Evolutionary conservation across 306 rosid genomes (phyloP), one percentile per base, ranked within the genome.

Genomic region (Sicyos baderoa): DNA sequence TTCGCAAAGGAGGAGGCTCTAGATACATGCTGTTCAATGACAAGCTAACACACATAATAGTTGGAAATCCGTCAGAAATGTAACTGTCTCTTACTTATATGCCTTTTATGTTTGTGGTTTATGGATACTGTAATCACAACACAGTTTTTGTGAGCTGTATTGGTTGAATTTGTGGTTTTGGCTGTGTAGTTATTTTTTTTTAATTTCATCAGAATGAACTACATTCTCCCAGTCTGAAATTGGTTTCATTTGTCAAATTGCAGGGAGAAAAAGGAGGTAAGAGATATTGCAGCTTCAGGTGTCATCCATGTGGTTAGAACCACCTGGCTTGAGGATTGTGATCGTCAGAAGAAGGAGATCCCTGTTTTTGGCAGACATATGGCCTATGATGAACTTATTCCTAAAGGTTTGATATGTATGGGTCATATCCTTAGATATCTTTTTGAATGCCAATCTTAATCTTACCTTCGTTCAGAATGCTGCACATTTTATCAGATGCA

Each of bases 241-340:
- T 9, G 35, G 32, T 37, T 44, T 37, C 12, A 19, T 64, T 27
- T 60, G 21, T 64, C n/a, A 77, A 76, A 79, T 71, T 66, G 13
- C 75, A 89, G 98, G 23, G 93, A 92, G 83, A 92, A 86, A 83
- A 87, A 85, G 75, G 96, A 92, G 75, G 76, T 87, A 74, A 83
- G 95, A 84, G 80, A 83, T 23, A 78, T 87, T 71, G 95, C 89
- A 73, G 89, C 98, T 85, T 76, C 77, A 13, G 95, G 98, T 72
- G 75, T 89, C 63, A 75, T 86, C 72, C 76, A 79, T 72, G 95
- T 87, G 72, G 98, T 92, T 64, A 89, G 77, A 79, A 72, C 87
- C 45, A 45, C 80, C 54, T 92, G 98, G 98, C 95, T 92, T 75
- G 94, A 89, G 80, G 96, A 92, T 71, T 92, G 98, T 77, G 87